Evolutionary conservation across 345 rosid species (phyloP).

Genomic region (Euphorbia pulcherrima): DNA sequence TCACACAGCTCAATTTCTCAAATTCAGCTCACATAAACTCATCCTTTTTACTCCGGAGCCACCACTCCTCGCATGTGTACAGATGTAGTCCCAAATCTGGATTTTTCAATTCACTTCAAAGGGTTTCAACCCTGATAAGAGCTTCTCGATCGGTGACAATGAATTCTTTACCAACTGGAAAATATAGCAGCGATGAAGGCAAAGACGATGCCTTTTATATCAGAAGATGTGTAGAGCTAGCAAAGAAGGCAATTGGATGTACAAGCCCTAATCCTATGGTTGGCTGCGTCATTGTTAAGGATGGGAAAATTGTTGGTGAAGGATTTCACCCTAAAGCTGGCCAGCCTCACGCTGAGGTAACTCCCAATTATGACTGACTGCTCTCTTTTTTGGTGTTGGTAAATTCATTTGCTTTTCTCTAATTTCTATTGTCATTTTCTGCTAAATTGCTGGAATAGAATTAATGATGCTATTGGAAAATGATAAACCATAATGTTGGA

Average conservation of each 20-base stretch:
- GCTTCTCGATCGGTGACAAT: background rate
- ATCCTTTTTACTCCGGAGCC: conserved; percentile 3
- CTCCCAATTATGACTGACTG: background rate
- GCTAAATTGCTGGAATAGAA: background rate
- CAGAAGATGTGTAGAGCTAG: conserved; percentile 71
- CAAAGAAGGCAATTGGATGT: conserved; percentile 65
- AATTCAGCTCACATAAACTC: background rate
- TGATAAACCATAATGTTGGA: background rate
- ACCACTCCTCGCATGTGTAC: background rate
- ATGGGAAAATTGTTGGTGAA: conserved; percentile 78
- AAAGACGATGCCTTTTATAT: conserved; percentile 58
- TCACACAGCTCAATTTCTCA: background rate
- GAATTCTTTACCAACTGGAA: background rate
- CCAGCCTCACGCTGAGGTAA: conserved; percentile 95
- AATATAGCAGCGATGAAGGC: background rate
- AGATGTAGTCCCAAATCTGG: conserved; percentile 7
- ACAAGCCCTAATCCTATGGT: conserved; percentile 98
- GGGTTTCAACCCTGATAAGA: conserved; percentile 16
- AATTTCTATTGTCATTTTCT: background rate
- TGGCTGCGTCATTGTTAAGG: conserved; percentile 87
- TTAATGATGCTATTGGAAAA: background rate
- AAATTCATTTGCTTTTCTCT: background rate
- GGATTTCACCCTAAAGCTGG: conserved; percentile 98
- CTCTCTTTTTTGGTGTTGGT: background rate
- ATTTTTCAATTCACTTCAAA: conserved; percentile 23